Percentiles rank a stretch among this genome's conserved stretches.
Evolutionary conservation across 2,329 filamentous ascomycete species (phyloP).

Genomic region (Ustilaginoidea virens): DNA sequence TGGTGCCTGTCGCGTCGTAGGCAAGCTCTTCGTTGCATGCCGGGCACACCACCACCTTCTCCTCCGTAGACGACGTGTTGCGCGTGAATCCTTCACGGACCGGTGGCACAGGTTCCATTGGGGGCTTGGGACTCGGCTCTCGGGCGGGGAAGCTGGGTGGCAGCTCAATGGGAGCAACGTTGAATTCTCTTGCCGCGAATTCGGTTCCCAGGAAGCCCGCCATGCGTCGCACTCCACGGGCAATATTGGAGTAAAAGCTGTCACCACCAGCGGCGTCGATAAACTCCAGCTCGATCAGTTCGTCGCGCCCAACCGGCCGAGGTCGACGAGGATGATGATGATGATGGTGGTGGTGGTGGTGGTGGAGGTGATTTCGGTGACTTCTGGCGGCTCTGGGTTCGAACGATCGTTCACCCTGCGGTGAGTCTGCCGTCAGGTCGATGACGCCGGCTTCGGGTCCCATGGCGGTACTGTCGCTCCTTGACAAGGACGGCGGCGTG

Average conservation of each 20-base stretch:
- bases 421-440: constrained; percentile 35
- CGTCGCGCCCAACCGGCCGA: constrained; percentile 8
- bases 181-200: constrained; percentile 8
- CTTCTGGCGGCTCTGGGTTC: constrained; percentile 3
- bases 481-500: constrained; percentile 25
- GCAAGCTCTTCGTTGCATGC: constrained; percentile 77
- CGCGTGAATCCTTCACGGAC: constrained; percentile 68
- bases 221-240: constrained; percentile 12
- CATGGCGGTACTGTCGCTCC: constrained; percentile 29
- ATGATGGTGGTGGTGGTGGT: constrained; percentile 6
- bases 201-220: constrained; percentile 12
- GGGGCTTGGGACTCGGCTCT: constrained; percentile 24
- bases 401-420: constrained; percentile 15
- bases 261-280: constrained; percentile 7
- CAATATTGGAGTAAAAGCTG: constrained; percentile 6
- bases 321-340: constrained; percentile 3
- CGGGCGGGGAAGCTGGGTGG: constrained; percentile 17
- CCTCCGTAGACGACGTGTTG: constrained; percentile 44
- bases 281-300: constrained; percentile 13
- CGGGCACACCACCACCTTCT: constrained; percentile 65
- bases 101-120: constrained; percentile 46
- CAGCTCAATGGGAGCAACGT: constrained; percentile 7
- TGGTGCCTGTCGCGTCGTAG: constrained; percentile 40
- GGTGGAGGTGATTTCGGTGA: constrained; percentile 6
- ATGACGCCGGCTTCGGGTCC: constrained; percentile 24